phyloP scores from a whole-genome alignment of 768 basidiomycete genomes.

The Daedaleopsis sinensis region DNA sequence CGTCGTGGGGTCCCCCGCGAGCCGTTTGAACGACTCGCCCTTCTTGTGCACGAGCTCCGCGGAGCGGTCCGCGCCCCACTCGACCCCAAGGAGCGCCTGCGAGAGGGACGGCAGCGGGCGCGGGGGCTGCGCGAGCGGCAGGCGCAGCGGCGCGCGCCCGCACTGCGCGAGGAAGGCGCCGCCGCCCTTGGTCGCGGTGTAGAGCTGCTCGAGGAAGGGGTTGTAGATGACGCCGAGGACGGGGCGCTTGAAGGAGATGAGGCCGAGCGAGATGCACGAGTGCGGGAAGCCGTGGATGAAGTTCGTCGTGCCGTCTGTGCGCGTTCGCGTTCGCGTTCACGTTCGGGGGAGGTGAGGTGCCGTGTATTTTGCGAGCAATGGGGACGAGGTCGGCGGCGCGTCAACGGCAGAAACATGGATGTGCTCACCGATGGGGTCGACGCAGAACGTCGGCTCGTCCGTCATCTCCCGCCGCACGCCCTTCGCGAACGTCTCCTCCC shows the following conservation, averaged over 20 bases:
- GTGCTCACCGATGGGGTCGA: conserved; percentile 84
- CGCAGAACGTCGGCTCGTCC: conserved; percentile 92
- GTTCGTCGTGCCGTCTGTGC: conserved; percentile 83
- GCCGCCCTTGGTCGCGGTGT: conserved; percentile 76
- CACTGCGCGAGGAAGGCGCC: conserved; percentile 62
- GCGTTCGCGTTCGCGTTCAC: too few species aligned
- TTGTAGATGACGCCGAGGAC: conserved; percentile 93
- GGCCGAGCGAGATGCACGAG: conserved; percentile 88
- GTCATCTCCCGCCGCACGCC: conserved; percentile 73
- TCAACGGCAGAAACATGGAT: background rate
- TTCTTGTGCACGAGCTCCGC: conserved; percentile 57
- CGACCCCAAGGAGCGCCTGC: conserved; percentile 73
- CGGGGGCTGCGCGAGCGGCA: conserved; percentile 66
- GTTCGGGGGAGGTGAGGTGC: too few species aligned
- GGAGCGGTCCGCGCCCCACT: conserved; percentile 87
- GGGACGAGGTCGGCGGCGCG: background rate
- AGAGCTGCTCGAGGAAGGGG: conserved; percentile 87
- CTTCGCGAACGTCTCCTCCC: conserved; percentile 89
- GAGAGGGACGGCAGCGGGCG: conserved; percentile 75
- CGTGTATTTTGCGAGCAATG: background rate
- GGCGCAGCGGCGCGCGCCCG: conserved; percentile 56
- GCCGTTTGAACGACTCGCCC: conserved; percentile 64
- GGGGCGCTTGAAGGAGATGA: conserved; percentile 81
- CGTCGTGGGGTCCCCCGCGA: conserved; percentile 70
- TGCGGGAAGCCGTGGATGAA: conserved; percentile 87